These are phyloP conservation scores for Pyrus bretschneideri DNA, from an alignment of 306 rosid genomes.

Conservation along the genomic window DNA sequence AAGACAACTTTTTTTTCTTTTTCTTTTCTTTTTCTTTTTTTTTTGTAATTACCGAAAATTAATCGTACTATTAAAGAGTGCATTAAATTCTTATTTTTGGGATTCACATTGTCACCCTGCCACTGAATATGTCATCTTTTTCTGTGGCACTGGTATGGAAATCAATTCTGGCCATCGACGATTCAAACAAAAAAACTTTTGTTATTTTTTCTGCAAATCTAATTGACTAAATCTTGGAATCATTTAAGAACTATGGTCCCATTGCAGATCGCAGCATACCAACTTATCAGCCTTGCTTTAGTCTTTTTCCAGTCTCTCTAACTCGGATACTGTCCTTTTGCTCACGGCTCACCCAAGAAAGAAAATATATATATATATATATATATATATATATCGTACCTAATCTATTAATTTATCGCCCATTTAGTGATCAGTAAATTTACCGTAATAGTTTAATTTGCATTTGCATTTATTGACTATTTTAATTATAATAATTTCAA, in stretches of 20 bases:
- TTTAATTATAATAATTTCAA: no score
- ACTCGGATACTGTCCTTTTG: neutral
- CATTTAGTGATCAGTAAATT: neutral
- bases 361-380: no score
- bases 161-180: neutral
- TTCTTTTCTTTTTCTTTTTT: no score
- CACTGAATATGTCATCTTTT: neutral
- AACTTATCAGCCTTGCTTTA: neutral
- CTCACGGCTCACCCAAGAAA: neutral
- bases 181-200: neutral
- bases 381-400: no score
- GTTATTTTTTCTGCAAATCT: neutral
- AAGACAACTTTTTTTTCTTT: no score
- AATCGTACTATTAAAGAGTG: neutral
- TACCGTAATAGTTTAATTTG: neutral
- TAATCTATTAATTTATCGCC: neutral
- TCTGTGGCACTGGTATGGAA: neutral
- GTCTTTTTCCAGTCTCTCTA: neutral
- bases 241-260: neutral
- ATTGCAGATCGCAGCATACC: neutral
- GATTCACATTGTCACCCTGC: neutral
- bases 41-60: neutral
- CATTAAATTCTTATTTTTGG: neutral
- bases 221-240: neutral
- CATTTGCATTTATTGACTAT: neutral